Evolutionary conservation across 2,329 filamentous ascomycete species (phyloP).

Genomic region (Ascochyta rabiei): DNA sequence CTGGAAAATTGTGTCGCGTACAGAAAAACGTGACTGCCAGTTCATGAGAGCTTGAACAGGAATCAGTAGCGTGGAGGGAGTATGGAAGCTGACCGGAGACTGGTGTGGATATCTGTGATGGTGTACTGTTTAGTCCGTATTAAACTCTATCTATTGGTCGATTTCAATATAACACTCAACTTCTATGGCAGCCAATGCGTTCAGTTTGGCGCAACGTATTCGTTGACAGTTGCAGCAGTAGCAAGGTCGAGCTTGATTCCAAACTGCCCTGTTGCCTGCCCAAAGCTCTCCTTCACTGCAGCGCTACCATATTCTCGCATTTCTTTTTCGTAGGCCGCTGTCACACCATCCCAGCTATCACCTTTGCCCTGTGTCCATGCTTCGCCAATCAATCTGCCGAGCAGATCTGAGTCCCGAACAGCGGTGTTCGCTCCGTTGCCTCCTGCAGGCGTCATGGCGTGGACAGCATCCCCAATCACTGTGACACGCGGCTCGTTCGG

Average conservation of each 20-base stretch:
- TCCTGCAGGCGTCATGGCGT: slow-evolving; percentile 55
- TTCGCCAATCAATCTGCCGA: slow-evolving; percentile 48
- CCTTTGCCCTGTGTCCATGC: slow-evolving; percentile 30
- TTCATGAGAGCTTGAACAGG: background rate
- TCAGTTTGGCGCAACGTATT: slow-evolving; percentile 27
- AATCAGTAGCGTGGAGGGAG: background rate
- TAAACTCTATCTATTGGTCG: background rate
- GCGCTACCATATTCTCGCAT: slow-evolving; percentile 46
- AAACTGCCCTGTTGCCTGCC: slow-evolving; percentile 25
- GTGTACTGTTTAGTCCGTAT: background rate
- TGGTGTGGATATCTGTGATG: background rate
- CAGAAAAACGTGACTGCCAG: background rate
- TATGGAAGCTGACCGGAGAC: background rate
- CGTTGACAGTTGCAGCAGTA: slow-evolving; percentile 21
- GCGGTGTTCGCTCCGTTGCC: slow-evolving; percentile 56
- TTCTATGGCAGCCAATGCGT: background rate
- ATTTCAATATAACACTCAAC: background rate
- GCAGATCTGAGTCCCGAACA: slow-evolving; percentile 49
- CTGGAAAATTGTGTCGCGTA: slow-evolving; percentile 22
- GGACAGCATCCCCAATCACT: slow-evolving; percentile 54
- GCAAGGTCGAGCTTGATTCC: slow-evolving; percentile 27
- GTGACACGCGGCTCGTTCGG: slow-evolving; percentile 60
- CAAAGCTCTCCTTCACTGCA: slow-evolving; percentile 61
- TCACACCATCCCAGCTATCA: slow-evolving; percentile 41
- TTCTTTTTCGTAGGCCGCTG: slow-evolving; percentile 46